Evolutionary conservation across 495 filamentous ascomycete species (phyloP), one percentile per base, ranked within the genome.

Genomic region (Xylaria venustula): DNA sequence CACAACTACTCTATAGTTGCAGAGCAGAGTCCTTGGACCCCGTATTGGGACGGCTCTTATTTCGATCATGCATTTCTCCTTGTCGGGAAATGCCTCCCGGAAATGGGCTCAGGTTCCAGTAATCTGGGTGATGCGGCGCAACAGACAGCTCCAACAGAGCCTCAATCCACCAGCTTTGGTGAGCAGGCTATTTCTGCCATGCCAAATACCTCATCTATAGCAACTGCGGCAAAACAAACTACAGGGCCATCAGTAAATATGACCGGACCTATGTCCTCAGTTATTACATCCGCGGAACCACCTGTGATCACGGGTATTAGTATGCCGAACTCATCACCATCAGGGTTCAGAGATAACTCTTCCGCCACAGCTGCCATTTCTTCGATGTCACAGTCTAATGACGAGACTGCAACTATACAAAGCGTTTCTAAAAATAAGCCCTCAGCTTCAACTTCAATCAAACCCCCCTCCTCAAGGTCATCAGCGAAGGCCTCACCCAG

Each of bases 1-100:
- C 56, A 72, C 9, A 52, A 66, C 22, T 46, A 56, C 22, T 47
- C 46, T 19, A 30, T 47, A 20, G 19, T 56, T 15, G 34, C n/a
- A 15, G 65, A 66, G 25, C 65, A 66, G 42, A 68, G 68, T 22
- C 49, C 41, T 25, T 66, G 64, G 45, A 40, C 62, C 17, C 68
- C 63, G 26, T 71, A 63, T 19, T 71, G 66, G 65, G 58, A 71
- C 19, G 34, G 56, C 12, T 62, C 61, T 5, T 71, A 71, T 58
- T 68, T 71, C 52, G 20, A 54, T 14, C 36, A 67, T 48, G 28
- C 17, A 1, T 65, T 40, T 34, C 52, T 42, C 19, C 49, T 49
- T 32, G 50, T 60, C n/a, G 63, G 55, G 7, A 62, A 67, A 30
- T 77, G 74, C 54, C 48, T 64, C 9, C 61, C 25, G 17, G 42